Percentiles rank a stretch among this genome's conserved stretches.
Conservation (phyloP, 139 green algal species). For the Pleodorina starrii region DNA sequence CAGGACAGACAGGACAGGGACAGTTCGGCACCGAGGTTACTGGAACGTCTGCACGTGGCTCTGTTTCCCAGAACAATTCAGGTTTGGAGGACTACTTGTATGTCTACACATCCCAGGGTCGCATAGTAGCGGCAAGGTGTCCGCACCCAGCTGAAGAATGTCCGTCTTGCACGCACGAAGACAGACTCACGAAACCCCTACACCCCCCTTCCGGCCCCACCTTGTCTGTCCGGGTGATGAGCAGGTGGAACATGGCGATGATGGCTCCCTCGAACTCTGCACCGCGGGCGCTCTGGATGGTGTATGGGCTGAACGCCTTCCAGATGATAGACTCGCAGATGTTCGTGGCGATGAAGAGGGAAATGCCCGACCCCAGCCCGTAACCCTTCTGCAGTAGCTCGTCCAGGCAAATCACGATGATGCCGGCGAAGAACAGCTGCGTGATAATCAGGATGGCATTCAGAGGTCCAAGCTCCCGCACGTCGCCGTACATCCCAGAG, state of each 20-base stretch:
- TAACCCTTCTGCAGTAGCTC: slow-evolving; percentile 99
- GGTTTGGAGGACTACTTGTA: no score
- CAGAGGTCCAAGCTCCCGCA: slow-evolving; percentile 90
- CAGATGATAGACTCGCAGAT: slow-evolving; percentile 99
- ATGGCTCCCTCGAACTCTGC: slow-evolving; percentile 98
- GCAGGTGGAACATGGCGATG: slow-evolving; percentile 97
- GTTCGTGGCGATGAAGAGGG: slow-evolving; percentile 99
- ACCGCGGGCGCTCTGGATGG: slow-evolving; percentile 86
- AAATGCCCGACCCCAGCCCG: slow-evolving; percentile 98
- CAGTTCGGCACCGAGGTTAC: no score
- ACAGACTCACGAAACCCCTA: no score
- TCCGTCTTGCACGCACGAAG: no score
- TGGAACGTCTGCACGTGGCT: no score
- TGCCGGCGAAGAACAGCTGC: slow-evolving; percentile 97
- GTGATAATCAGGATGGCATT: slow-evolving; percentile 97
- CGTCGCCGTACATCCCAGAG: slow-evolving; percentile 98
- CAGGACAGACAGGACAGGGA: no score
- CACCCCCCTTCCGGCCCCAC: slow-evolving; percentile 57
- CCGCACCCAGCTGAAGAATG: no score
- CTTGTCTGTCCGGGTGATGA: slow-evolving; percentile 96
- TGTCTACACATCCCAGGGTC: no score
- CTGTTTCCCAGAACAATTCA: no score
- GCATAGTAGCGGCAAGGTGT: no score
- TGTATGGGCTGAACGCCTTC: slow-evolving; percentile 97
- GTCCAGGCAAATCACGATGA: slow-evolving; percentile 99